Evolutionary conservation across 225 moss, liverwort and hornwort species (phyloP).

Genomic region (Physcomitrium patens): DNA sequence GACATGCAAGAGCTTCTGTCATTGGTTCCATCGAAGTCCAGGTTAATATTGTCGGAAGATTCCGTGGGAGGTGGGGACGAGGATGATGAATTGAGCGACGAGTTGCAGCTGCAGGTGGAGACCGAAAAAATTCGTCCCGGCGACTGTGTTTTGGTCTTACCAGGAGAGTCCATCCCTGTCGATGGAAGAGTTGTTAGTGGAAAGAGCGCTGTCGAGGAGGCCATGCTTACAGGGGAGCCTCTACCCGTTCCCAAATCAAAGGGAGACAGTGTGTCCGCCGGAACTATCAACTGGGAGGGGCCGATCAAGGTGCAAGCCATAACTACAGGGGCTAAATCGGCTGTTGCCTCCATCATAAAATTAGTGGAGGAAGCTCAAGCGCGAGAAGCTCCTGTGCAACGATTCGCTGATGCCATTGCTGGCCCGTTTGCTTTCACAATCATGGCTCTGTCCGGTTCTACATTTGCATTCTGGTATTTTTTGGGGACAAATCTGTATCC

Average conservation of each 20-base stretch:
- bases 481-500: conserved; percentile 76
- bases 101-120: conserved; percentile 70
- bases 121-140: conserved; percentile 85
- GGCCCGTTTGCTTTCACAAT: conserved; percentile 90
- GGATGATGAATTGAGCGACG: conserved; percentile 36
- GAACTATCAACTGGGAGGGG: conserved; percentile 96
- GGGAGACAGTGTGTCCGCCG: conserved; percentile 78
- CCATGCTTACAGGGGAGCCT: conserved; percentile 96
- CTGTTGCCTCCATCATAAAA: conserved; percentile 76
- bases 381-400: conserved; percentile 90
- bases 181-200: conserved; percentile 79
- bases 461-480: conserved; percentile 92
- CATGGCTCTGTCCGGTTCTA: conserved; percentile 82
- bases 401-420: conserved; percentile 81
- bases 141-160: conserved; percentile 79
- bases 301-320: conserved; percentile 81
- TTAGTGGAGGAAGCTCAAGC: conserved; percentile 95
- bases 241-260: conserved; percentile 73
- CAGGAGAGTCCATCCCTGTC: conserved; percentile 89
- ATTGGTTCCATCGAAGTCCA: conserved; percentile 80
- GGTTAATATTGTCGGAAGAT: conserved; percentile 75
- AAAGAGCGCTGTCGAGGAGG: conserved; percentile 88
- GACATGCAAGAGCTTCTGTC: conserved; percentile 96
- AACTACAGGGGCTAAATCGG: conserved; percentile 68
- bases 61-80: conserved; percentile 27